Base-by-base conservation (phyloP, 2,329 filamentous ascomycete species). In the Emmonsia crescens region DNA sequence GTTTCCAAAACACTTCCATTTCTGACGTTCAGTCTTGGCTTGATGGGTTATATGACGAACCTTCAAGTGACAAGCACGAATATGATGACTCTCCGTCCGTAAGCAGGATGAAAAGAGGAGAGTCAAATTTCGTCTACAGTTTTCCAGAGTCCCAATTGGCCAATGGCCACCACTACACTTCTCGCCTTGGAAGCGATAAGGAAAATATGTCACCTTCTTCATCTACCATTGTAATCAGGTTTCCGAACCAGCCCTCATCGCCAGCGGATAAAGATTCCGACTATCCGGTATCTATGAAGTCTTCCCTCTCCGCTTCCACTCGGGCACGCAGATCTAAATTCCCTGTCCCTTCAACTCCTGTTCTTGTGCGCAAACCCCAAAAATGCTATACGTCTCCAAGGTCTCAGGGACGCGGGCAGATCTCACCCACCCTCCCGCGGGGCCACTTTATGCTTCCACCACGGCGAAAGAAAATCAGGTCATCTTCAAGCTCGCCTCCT, bases 11-110 rank as follows among this genome's bases (percentile, higher is more conserved):
- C 33, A 52, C 51, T 33, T 55, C 52, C 19, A 24, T 55, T 40
- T 60, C 48, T 54, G 40, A 60, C 33, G 58, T 60, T 29, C 46
- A 60, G 16, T 46, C 29, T 4, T 60, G 58, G 58, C 58, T 60
- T 31, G 58, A 60, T 52, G 51, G 46, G 12, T n/a, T 60, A 27
- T 40, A 31, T 10, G 31, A 54, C 21, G 46, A 44, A 52, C 33
- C 58, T 38, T 21, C 48, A 21, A 54, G 27, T 9, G 33, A 21
- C 10, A 44, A 16, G 3, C 19, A 60, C 40, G 48, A 21, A 10
- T 54, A n/a, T 31, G 46, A 52, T 29, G 48, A 33, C 24, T 44
- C 48, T 24, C 27, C 21, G 5, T 52, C 38, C 1, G 5, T 51
- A 21, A n/a, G n/a, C 24, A 52, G 24, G 27, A 12, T 16, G n/a